These are phyloP conservation scores for Apiotrichum akiyoshidainum DNA, from an alignment of 1,284 basidiomycete species.

Conservation along the genomic window DNA sequence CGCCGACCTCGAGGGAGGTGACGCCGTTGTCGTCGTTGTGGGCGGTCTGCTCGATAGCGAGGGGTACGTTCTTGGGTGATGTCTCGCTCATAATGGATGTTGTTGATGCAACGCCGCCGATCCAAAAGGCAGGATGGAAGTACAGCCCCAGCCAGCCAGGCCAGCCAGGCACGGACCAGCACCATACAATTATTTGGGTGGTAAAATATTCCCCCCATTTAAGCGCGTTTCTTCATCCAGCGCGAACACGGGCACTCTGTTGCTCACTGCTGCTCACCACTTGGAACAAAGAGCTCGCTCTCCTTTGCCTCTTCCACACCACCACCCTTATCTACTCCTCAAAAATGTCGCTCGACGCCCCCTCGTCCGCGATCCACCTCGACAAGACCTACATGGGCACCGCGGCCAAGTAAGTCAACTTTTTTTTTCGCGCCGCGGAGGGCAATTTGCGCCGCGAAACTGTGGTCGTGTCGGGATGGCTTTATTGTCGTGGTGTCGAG, in stretches of 20 bases:
- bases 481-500: not conserved
- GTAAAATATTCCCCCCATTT: not conserved
- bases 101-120: too few relatives aligned
- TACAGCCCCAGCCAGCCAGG: too few relatives aligned
- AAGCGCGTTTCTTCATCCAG: not conserved
- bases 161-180: too few relatives aligned
- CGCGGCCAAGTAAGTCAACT: conserved; percentile 33
- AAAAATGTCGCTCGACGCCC: conserved; percentile 48
- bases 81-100: not conserved
- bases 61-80: conserved; percentile 10
- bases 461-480: not conserved
- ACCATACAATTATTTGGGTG: too few relatives aligned
- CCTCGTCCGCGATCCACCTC: conserved; percentile 49
- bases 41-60: conserved; percentile 15
- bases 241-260: too few relatives aligned
- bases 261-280: not conserved
- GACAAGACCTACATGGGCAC: conserved; percentile 44
- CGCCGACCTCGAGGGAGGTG: conserved; percentile 37
- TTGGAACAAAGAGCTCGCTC: not conserved
- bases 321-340: conserved; percentile 6
- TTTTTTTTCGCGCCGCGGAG: not conserved
- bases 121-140: too few relatives aligned
- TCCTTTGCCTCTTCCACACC: conserved; percentile 3
- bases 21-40: conserved; percentile 20
- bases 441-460: not conserved